Base-by-base conservation (phyloP, 2,329 filamentous ascomycete species). In the Chrysoporthe austroafricana region DNA sequence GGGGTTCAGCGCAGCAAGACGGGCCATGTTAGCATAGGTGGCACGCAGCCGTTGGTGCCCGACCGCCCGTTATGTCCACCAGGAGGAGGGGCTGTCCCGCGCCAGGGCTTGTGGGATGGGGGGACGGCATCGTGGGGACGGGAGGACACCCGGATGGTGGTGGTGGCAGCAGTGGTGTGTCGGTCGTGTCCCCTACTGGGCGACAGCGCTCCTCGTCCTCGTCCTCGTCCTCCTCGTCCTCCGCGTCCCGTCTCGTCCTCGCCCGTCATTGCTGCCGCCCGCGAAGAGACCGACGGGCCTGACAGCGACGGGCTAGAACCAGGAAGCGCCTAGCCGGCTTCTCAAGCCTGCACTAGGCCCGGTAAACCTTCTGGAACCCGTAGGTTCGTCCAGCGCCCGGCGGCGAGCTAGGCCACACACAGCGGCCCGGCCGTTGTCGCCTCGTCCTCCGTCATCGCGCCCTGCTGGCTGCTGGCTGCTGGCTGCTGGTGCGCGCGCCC, bases 41-140 rank as follows among this genome's bases (percentile, higher is more conserved):
- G 57, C 57, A 60, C 39, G 57, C 57, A 39, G 44, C 39, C 43
- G 57, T 60, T 60, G 57, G 57, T 60, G 34, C n/a, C 26, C n/a
- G 16, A 42, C 36, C 26, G 18, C 14, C 56, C 56, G 16, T 42
- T 39, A 26, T 26, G 26, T 26, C 26, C 26, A 26, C 26, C 26
- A 26, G 26, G 26, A 26, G 26, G 26, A 26, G 26, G 26, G 26
- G 26, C 26, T 26, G 26, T 26, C 26, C 26, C 26, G 26, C 26
- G 26, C 26, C 26, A 26, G 26, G 26, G 26, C 26, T 26, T 26
- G 26, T 26, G 26, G 26, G 26, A 26, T 26, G 26, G 26, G 26
- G 26, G 26, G 26, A 26, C 26, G 26, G 26, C 26, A 26, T 26
- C 26, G 26, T 26, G 26, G 26, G 26, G 26, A 26, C 26, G 26